These are phyloP conservation scores for Hygrophorus pudorinus DNA, from an alignment of 768 basidiomycete species.

Conservation along the genomic window DNA sequence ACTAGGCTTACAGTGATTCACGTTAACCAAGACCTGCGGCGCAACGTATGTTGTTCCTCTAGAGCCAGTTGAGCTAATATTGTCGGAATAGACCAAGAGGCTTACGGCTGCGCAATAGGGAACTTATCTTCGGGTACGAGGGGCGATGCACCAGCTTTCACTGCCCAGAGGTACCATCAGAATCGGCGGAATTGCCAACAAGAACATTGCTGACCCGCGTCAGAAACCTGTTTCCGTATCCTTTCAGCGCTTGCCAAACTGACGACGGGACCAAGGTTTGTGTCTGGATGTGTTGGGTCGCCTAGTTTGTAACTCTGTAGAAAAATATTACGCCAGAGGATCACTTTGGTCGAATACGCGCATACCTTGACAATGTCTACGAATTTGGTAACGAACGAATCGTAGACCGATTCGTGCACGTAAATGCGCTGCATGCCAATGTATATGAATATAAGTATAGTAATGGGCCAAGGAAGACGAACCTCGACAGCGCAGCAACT, in stretches of 20 bases:
- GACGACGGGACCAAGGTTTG: constrained; percentile 89
- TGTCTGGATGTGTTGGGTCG: constrained; percentile 66
- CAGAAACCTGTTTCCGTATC: constrained; percentile 79
- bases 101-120: constrained; percentile 58
- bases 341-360: neutral
- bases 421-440: constrained; percentile 63
- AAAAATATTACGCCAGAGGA: neutral
- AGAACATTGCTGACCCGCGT: constrained; percentile 54
- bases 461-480: constrained; percentile 7
- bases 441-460: neutral
- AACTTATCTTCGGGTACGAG: constrained; percentile 64
- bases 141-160: constrained; percentile 69
- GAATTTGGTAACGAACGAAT: constrained; percentile 65
- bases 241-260: constrained; percentile 75
- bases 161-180: constrained; percentile 21
- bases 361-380: constrained; percentile 65
- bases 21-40: constrained; percentile 84
- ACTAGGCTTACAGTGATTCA: constrained; percentile 66
- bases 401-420: constrained; percentile 79
- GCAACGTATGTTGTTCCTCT: constrained; percentile 83
- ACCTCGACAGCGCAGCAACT: constrained; percentile 94
- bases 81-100: neutral
- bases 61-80: constrained; percentile 2
- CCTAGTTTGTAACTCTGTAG: constrained; percentile 72
- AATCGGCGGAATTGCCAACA: neutral